These are phyloP conservation scores for Pilobolus umbonatus DNA, from an alignment of 192 early-diverging fungal genomes.

Conservation along the genomic window DNA sequence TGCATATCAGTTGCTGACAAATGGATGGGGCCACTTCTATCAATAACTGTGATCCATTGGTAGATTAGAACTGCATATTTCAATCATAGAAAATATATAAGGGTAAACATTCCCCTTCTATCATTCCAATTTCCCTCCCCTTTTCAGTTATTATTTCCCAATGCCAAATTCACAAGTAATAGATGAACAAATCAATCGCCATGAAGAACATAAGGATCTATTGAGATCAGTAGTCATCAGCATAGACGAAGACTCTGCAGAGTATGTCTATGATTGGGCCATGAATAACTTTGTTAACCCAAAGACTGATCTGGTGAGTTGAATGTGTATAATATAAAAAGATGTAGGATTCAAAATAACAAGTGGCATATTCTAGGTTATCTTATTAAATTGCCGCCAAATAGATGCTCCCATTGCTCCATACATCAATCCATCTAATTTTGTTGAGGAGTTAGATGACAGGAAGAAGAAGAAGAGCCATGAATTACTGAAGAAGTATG, in stretches of 20 bases:
- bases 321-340: background rate
- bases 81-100: too few species aligned
- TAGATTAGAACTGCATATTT: too few species aligned
- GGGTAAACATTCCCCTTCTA: too few species aligned
- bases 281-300: slow-evolving; percentile 25
- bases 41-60: too few species aligned
- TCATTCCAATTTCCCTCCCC: background rate
- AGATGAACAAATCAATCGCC: background rate
- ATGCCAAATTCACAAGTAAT: slow-evolving; percentile 1
- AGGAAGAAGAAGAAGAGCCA: slow-evolving; percentile 18
- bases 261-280: slow-evolving; percentile 32
- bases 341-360: too few species aligned
- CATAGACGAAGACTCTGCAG: slow-evolving; percentile 21
- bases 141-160: background rate
- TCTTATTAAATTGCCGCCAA: slow-evolving; percentile 15
- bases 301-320: slow-evolving; percentile 21
- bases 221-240: slow-evolving; percentile 12
- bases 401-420: slow-evolving; percentile 20
- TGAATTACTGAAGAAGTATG: slow-evolving; percentile 13
- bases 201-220: slow-evolving; percentile 5
- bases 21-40: too few species aligned
- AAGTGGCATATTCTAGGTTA: slow-evolving; percentile 1
- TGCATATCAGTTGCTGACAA: too few species aligned
- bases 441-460: slow-evolving; percentile 20
- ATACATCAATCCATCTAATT: slow-evolving; percentile 19